Evolutionary conservation across 78 protist genomes (phyloP), one percentile per base, ranked within the genome.

Genomic region (Cavenderia fasciculata): DNA sequence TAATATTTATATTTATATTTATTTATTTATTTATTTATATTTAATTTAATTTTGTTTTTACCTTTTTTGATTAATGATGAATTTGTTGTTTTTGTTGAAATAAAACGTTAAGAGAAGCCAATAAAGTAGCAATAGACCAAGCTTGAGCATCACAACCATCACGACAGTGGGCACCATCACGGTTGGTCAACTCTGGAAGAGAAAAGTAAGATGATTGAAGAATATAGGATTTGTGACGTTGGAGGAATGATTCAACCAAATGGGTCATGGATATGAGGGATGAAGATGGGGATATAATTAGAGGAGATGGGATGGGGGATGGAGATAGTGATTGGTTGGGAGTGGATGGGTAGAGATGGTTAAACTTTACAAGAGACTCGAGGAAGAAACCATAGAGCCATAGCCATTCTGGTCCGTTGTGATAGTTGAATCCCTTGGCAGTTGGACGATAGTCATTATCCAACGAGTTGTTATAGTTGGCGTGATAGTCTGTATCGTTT

Each of bases 401-500:
- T n/a, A 86, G 52, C 79, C 94, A 68, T 34, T 74, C 95, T 31
- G 96, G 96, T n/a, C 97, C 98, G 66, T 96, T 87, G 91, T 97
- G 98, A 54, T 97, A 97, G 92, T 95, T 96, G 86, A 94, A 93
- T 19, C 99, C 99, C 52, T 57, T 52, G 19, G 97, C 68, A 1
- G 93, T 84, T 27, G 85, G 56, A 57, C 44, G 43, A 46, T 96
- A 97, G 25, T 23, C 68, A 12, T 94, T 36, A 29, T 97, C 98
- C 43, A 27, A 19, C n/a, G 89, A 23, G 82, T 91, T 96, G 82
- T 82, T 94, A 72, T 97, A 97, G 92, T 65, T 52, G 8, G 91
- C 91, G 11, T 95, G 92, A 47, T 95, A 97, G 40, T 61, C 25
- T 70, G 96, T 92, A 54, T 95, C 98, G 47, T 49, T 40, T 33